phyloP scores from a whole-genome alignment of 306 rosid genomes.

The Inga leiocalycina region DNA sequence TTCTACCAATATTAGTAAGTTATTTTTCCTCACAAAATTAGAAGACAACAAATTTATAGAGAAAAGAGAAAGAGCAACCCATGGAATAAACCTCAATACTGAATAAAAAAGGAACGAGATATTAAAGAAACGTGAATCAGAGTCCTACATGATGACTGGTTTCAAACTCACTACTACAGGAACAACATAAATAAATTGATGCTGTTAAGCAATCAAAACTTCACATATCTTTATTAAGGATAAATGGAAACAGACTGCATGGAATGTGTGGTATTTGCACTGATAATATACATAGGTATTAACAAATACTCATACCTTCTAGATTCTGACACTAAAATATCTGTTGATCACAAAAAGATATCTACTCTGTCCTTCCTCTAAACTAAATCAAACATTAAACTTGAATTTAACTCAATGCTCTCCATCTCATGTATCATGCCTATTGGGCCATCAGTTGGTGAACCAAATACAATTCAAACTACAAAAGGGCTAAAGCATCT shows the following conservation, averaged over 20 bases:
- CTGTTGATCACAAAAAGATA: background rate
- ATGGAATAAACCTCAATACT: background rate
- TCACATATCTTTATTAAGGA: background rate
- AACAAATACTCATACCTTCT: background rate
- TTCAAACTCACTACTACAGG: background rate
- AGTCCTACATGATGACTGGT: background rate
- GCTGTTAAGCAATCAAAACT: background rate
- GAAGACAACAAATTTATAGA: background rate
- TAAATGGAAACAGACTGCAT: background rate
- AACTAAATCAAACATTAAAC: background rate
- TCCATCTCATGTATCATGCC: background rate
- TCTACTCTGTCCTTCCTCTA: background rate
- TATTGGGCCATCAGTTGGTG: background rate
- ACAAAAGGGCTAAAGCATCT: background rate
- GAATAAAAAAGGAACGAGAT: background rate
- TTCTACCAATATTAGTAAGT: background rate
- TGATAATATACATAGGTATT: background rate
- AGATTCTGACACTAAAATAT: background rate
- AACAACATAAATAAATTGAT: background rate
- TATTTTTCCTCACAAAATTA: background rate
- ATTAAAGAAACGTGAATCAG: background rate
- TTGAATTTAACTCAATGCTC: background rate
- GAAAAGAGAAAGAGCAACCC: background rate
- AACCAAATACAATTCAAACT: background rate
- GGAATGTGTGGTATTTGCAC: background rate